phyloP scores from a whole-genome alignment of 169 alveolate species.

The Plasmodium blacklocki region DNA sequence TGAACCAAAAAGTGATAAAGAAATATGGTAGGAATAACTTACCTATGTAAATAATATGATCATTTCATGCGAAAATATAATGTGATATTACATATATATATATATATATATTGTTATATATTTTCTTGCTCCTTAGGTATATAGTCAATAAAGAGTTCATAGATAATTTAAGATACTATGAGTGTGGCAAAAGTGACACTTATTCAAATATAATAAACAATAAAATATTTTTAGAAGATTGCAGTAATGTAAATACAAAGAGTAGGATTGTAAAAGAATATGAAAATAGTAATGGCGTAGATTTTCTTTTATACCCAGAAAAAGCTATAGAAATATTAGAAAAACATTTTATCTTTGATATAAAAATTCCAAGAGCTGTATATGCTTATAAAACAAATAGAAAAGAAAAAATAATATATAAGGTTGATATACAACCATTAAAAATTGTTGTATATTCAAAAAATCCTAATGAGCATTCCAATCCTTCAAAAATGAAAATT shows the following conservation, averaged over 20 bases:
- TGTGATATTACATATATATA: neutral
- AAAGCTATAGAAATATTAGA: conserved; percentile 53
- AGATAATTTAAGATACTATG: conserved; percentile 50
- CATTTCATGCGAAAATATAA: neutral
- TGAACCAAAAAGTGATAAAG: conserved; percentile 64
- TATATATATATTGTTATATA: neutral
- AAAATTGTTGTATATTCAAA: conserved; percentile 62
- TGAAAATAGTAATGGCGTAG: conserved; percentile 60
- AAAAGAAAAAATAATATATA: conserved; percentile 30
- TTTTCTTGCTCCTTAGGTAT: conserved; percentile 15
- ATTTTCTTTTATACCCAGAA: conserved; percentile 50
- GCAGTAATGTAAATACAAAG: conserved; percentile 27
- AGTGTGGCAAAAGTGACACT: conserved; percentile 19
- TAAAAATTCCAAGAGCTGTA: conserved; percentile 56
- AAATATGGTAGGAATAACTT: conserved; percentile 30
- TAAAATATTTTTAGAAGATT: conserved; percentile 52
- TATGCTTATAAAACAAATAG: conserved; percentile 25
- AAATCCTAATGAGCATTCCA: conserved; percentile 38
- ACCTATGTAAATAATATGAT: neutral
- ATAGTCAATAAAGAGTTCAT: conserved; percentile 64
- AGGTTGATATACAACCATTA: conserved; percentile 58
- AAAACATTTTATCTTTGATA: conserved; percentile 49
- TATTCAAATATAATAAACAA: conserved; percentile 24
- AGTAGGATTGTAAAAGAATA: conserved; percentile 37
- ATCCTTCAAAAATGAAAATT: conserved; percentile 61